Conservation (phyloP, 2,329 filamentous ascomycete species). For the Xylariaceae sp. region DNA sequence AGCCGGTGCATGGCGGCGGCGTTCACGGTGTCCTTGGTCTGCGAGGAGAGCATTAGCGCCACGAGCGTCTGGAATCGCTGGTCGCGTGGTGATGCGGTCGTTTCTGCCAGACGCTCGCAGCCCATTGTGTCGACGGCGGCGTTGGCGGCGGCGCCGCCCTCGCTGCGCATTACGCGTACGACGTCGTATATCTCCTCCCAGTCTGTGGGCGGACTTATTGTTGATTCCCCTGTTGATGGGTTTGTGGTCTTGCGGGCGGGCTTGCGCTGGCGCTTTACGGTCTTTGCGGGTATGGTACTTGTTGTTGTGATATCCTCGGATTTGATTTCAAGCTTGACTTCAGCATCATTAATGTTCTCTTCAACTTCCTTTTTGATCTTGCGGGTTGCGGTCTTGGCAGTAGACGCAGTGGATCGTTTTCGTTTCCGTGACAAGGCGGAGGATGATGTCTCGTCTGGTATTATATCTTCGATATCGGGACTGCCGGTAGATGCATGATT, state of each 20-base stretch:
- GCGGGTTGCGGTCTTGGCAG: not conserved
- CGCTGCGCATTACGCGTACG: conserved; percentile 76
- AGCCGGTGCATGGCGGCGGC: conserved; percentile 81
- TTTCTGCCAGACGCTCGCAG: conserved; percentile 76
- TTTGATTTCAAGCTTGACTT: conserved; percentile 6
- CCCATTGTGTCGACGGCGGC: conserved; percentile 98
- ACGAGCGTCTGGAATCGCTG: conserved; percentile 86
- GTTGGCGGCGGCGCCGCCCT: conserved; percentile 63
- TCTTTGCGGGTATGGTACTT: not conserved
- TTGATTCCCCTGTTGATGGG: conserved; percentile 28
- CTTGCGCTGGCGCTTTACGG: conserved; percentile 35
- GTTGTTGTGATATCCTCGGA: conserved; percentile 7
- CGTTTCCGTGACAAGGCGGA: conserved; percentile 35
- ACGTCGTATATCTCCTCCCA: conserved; percentile 81
- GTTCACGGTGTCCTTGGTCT: conserved; percentile 93
- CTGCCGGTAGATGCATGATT: conserved; percentile 11
- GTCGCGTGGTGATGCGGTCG: conserved; percentile 56
- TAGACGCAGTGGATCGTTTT: conserved; percentile 37
- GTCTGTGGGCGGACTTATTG: conserved; percentile 36
- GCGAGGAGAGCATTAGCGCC: conserved; percentile 87
- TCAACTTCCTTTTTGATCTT: conserved; percentile 30
- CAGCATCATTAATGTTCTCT: conserved; percentile 12
- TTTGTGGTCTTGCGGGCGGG: conserved; percentile 38
- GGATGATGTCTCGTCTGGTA: conserved; percentile 26
- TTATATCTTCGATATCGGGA: conserved; percentile 42